Evolutionary conservation across 2,329 filamentous ascomycete species (phyloP).

Genomic region (Phaeophleospora eucalypticola): DNA sequence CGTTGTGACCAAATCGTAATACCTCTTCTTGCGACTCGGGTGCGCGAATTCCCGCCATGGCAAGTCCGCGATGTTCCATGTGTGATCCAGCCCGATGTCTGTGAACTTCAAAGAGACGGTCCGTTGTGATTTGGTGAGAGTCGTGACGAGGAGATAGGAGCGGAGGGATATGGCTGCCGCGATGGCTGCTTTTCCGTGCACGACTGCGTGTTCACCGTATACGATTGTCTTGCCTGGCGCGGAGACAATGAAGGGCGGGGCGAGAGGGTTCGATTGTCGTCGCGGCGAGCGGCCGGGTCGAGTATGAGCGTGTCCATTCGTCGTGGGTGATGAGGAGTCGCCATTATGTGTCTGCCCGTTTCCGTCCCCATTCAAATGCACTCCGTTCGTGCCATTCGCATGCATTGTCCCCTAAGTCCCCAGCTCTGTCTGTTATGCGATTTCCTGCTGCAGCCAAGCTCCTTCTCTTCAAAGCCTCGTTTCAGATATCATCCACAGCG

Average conservation of each 20-base stretch:
- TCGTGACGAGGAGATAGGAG: constrained; percentile 93
- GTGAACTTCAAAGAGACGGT: constrained; percentile 86
- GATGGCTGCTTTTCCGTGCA: constrained; percentile 92
- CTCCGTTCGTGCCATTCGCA: neutral
- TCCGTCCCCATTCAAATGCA: constrained; percentile 1
- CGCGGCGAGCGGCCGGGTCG: constrained; percentile 11
- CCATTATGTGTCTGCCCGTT: neutral
- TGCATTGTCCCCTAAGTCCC: no score
- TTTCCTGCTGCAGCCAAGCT: no score
- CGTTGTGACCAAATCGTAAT: constrained; percentile 76
- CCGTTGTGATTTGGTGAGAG: constrained; percentile 84
- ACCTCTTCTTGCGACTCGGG: constrained; percentile 84
- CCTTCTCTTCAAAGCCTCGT: no score
- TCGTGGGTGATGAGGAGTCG: neutral
- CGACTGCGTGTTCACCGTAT: constrained; percentile 96
- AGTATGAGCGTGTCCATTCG: constrained; percentile 6
- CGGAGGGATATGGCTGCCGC: constrained; percentile 91
- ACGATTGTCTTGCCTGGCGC: constrained; percentile 98
- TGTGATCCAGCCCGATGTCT: constrained; percentile 83
- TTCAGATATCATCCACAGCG: no score
- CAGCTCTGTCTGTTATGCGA: no score
- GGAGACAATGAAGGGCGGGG: constrained; percentile 95
- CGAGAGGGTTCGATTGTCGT: constrained; percentile 53
- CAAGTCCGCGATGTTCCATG: constrained; percentile 88
- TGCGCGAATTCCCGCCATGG: constrained; percentile 81